A percentile compares a stretch with the other conserved stretches of the same genome.
These are phyloP conservation scores for Porpolomopsis calyptriformis DNA, from an alignment of 768 basidiomycete species.

Conservation along the genomic window DNA sequence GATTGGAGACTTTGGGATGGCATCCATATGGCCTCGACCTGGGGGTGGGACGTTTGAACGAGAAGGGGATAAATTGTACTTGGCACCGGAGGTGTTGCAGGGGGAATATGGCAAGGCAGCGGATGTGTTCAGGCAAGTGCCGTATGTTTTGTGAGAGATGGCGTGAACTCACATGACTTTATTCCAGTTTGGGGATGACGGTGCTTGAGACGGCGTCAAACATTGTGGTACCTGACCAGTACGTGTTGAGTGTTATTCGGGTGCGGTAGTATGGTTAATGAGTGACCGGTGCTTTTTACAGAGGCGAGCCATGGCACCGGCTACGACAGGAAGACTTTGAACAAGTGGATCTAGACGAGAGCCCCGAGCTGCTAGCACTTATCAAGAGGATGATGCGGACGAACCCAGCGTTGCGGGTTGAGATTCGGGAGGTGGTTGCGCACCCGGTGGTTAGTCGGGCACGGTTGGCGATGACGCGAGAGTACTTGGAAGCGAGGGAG, in stretches of 20 bases:
- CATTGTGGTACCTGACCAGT: slow-evolving; percentile 95
- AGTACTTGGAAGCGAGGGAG: slow-evolving; percentile 25
- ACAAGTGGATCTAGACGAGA: slow-evolving; percentile 63
- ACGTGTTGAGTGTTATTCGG: slow-evolving; percentile 35
- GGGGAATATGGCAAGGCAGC: slow-evolving; percentile 88
- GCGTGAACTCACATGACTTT: slow-evolving; percentile 33
- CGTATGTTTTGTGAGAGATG: slow-evolving; percentile 24
- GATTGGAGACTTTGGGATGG: slow-evolving; percentile 98
- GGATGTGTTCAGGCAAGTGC: slow-evolving; percentile 90
- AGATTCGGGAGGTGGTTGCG: slow-evolving; percentile 42
- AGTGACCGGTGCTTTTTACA: slow-evolving; percentile 28
- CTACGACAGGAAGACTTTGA: slow-evolving; percentile 86
- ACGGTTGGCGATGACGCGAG: slow-evolving; percentile 50
- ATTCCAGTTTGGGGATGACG: slow-evolving; percentile 80
- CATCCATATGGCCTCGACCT: slow-evolving; percentile 79
- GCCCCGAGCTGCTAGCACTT: slow-evolving; percentile 54
- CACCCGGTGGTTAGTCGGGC: slow-evolving; percentile 59
- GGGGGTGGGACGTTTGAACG: slow-evolving; percentile 63
- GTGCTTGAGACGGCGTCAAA: slow-evolving; percentile 93
- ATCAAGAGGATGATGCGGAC: slow-evolving; percentile 72
- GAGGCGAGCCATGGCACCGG: slow-evolving; percentile 91
- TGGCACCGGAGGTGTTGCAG: slow-evolving; percentile 91
- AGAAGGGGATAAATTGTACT: slow-evolving; percentile 94
- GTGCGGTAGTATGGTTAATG: slow-evolving; percentile 14
- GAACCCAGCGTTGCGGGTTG: slow-evolving; percentile 50